Evolutionary conservation across 129 eudicot species (phyloP).

Genomic region (Daucus carota): DH1_v3.0 NC_030388.2:9128501-9129000

Average conservation of each 20-base stretch:
- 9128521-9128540: constrained; percentile 90
- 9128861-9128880: neutral
- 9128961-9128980: neutral
- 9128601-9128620: too few relatives aligned
- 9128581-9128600: neutral
- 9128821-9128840: neutral
- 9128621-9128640: too few relatives aligned
- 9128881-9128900: neutral
- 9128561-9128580: constrained; percentile 28
- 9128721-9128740: constrained; percentile 97
- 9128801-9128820: neutral
- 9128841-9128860: neutral
- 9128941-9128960: neutral
- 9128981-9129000: neutral
- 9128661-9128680: neutral
- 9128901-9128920: neutral
- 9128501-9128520: constrained; percentile 70
- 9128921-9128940: neutral
- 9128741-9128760: constrained; percentile 99
- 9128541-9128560: constrained; percentile 99
- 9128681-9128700: neutral
- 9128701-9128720: constrained; percentile 73
- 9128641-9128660: neutral
- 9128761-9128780: constrained; percentile 38
- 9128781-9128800: neutral